Conservation (phyloP, 805 yeast genomes). For the Saturnispora diversa region DNA sequence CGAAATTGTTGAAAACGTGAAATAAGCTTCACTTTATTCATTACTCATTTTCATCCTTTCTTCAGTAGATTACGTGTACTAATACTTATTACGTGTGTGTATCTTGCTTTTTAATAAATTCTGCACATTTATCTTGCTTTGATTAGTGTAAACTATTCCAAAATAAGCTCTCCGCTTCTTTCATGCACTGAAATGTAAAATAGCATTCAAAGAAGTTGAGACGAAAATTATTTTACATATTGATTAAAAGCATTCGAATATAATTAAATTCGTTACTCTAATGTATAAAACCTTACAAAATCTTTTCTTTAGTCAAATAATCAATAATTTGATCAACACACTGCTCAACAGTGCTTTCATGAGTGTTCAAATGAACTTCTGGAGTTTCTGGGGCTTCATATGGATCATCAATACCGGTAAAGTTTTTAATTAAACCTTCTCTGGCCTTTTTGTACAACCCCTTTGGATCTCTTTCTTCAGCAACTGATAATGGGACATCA, state of each 20-base stretch:
- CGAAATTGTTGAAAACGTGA: constrained; percentile 1
- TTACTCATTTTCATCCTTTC: too few relatives aligned
- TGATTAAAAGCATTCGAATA: too few relatives aligned
- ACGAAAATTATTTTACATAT: too few relatives aligned
- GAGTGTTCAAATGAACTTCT: constrained; percentile 74
- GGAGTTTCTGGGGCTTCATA: constrained; percentile 86
- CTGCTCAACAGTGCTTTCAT: constrained; percentile 66
- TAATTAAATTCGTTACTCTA: too few relatives aligned
- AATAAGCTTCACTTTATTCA: too few relatives aligned
- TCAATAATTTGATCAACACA: constrained; percentile 65
- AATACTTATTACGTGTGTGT: too few relatives aligned
- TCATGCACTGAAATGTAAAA: too few relatives aligned
- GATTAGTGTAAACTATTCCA: too few relatives aligned
- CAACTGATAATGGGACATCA: constrained; percentile 89
- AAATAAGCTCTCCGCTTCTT: too few relatives aligned
- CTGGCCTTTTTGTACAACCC: constrained; percentile 95
- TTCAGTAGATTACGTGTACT: too few relatives aligned
- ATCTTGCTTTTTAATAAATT: background rate
- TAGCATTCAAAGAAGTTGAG: too few relatives aligned
- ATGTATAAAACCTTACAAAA: constrained; percentile 12
- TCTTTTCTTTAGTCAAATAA: constrained; percentile 37
- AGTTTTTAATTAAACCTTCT: constrained; percentile 87
- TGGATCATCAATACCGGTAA: constrained; percentile 94
- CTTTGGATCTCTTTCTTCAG: constrained; percentile 96
- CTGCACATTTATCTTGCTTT: too few relatives aligned